Evolutionary conservation across 1,139 yeast species (phyloP).

Genomic region (Pichia sorboxylosa): DNA sequence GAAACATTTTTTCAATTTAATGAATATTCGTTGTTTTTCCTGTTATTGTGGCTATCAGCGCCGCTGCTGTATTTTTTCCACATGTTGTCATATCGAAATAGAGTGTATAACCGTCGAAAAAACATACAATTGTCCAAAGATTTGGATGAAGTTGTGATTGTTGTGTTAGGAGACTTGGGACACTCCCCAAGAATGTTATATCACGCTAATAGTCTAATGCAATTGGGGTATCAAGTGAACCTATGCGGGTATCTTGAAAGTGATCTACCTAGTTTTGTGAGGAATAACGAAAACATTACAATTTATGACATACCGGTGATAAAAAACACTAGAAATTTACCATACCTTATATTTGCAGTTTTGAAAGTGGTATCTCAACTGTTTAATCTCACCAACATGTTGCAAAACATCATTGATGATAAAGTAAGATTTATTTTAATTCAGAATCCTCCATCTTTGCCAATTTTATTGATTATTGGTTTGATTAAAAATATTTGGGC

Average conservation of each 20-base stretch:
- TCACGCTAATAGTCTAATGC: conserved; percentile 74
- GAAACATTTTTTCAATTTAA: conserved; percentile 14
- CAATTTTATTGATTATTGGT: conserved; percentile 56
- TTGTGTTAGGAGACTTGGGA: conserved; percentile 88
- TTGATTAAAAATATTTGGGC: conserved; percentile 40
- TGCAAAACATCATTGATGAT: conserved; percentile 48
- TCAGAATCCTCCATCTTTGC: conserved; percentile 92
- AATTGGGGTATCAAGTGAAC: conserved; percentile 61
- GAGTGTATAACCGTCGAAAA: conserved; percentile 26
- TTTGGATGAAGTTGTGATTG: conserved; percentile 43
- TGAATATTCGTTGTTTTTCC: conserved; percentile 23
- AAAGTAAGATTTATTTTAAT: conserved; percentile 50
- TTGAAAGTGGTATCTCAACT: conserved; percentile 52
- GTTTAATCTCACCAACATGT: conserved; percentile 31
- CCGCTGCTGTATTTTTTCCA: too few relatives aligned
- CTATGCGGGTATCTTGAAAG: conserved; percentile 76
- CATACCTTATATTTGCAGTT: conserved; percentile 48
- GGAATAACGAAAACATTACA: conserved; percentile 30
- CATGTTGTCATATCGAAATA: too few relatives aligned
- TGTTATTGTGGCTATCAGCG: conserved; percentile 25
- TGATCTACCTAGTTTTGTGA: conserved; percentile 38
- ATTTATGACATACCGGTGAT: conserved; percentile 39
- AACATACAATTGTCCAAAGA: conserved; percentile 1
- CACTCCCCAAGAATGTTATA: conserved; percentile 94
- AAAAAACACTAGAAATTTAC: conserved; percentile 32